Conservation (phyloP, 306 rosid genomes). For the Rubus parviflorus region DNA sequence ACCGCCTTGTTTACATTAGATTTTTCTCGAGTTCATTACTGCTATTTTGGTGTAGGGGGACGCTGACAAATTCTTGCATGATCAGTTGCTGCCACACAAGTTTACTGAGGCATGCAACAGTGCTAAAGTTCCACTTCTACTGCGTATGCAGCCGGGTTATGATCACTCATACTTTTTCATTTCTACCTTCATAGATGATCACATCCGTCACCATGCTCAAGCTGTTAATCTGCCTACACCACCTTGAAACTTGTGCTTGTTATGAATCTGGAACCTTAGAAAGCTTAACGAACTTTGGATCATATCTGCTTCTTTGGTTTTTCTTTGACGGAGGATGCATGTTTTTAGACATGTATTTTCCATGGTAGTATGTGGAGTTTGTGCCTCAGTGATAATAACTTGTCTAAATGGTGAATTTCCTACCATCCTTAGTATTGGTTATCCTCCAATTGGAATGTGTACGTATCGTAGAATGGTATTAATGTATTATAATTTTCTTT, state of each 20-base stretch:
- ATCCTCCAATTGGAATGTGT: background rate
- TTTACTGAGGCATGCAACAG: slow-evolving; percentile 80
- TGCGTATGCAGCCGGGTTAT: slow-evolving; percentile 79
- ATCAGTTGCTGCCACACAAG: slow-evolving; percentile 73
- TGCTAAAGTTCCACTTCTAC: slow-evolving; percentile 58
- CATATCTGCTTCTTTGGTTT: slow-evolving; percentile 16
- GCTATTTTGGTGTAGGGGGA: slow-evolving; percentile 57
- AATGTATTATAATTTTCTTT: no score
- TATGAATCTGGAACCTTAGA: slow-evolving; percentile 18
- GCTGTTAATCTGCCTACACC: slow-evolving; percentile 62
- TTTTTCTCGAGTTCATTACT: background rate
- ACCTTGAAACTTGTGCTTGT: slow-evolving; percentile 35
- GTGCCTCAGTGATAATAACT: background rate
- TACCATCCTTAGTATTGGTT: background rate
- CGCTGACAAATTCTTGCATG: slow-evolving; percentile 73
- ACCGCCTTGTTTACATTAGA: background rate
- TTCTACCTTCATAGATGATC: slow-evolving; percentile 91
- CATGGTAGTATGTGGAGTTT: background rate
- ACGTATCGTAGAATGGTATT: no score
- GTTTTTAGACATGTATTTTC: background rate
- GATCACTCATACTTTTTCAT: slow-evolving; percentile 81
- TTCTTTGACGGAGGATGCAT: background rate
- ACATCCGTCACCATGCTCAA: slow-evolving; percentile 87
- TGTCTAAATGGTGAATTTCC: background rate
- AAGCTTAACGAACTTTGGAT: slow-evolving; percentile 22